Base-by-base conservation (phyloP, 148 eudicot genomes). In the Rhododendron griersonianum region DNA sequence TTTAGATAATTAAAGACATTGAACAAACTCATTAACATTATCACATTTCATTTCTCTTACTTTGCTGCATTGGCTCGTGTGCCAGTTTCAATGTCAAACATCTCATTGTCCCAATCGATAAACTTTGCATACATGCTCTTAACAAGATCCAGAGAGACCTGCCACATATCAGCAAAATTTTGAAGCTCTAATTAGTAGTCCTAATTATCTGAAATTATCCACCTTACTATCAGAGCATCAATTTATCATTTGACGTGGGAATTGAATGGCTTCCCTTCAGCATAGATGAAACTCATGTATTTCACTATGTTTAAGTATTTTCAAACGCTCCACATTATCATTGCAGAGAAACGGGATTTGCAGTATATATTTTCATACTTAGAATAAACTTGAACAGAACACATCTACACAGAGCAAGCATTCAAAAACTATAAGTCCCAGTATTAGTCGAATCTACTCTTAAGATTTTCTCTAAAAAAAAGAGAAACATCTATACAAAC, bases 61-160 rank as follows among this genome's bases (percentile, higher is more conserved):
- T 97, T 95, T 21, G 98, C 83, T 45, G 99, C 99, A 92, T 93
- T 88, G 85, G 98, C 92, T 63, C 90, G 89, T 77, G 95, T 92
- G 79, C 94, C 94, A 7, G 99, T 97, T 87, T 95, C 96, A 63
- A 79, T 78, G 89, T 97, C 99, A 87, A 95, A 87, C 98, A 97
- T 97, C 90, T 94, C 92, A 71, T 88, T 87, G 88, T 97, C 99
- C 99, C 99, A 97, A 87, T 97, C 99, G 87, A 95, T 97, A 87
- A 97, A 97, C 87, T 95, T 95, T 59, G 99, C 99, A 89, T 97
- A 97, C 89, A 95, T 90, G 88, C 99, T 92, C 94, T 97, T 97
- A 65, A 97, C 96, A 75, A 97, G 93, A 91, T 97, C 99, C 80
- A 97, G 93, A 71, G 99, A 95, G n/a, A 97, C 99, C 99, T 97